Base-by-base conservation (phyloP, 2,329 filamentous ascomycete genomes). In the Xylariaceae sp. region DNA sequence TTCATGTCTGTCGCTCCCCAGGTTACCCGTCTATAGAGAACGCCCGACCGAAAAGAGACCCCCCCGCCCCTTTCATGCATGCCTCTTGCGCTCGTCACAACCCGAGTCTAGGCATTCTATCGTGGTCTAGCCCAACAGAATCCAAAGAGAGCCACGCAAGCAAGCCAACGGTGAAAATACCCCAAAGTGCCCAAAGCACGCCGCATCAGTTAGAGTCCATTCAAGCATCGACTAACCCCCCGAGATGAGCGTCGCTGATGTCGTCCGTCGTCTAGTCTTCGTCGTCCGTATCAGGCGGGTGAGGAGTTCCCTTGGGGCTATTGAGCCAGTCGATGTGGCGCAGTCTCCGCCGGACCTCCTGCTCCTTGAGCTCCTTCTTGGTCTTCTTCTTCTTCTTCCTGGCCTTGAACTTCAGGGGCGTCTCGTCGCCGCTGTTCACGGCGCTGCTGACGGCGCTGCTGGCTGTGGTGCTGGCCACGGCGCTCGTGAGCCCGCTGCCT, bases 311-410 rank as follows among this genome's bases (percentile, higher is more conserved):
- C 74, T 89, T 88, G 46, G 83, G 83, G 51, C 75, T 85, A 63
- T 87, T 90, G 50, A 94, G 68, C 83, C 83, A 84, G 58, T 82
- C 74, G 49, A 84, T 82, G 63, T 98, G 88, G 51, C 92, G 78
- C 61, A 96, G 68, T 49, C 92, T 75, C 47, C 90, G 77, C 44
- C 93, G 75, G 27, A 83, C 83, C 64, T 96, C 90, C 14, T 83
- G 74, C 60, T 98, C 92, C 75, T 98, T 98, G 57, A 89, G 50
- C 62, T 98, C 88, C 64, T 88, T 88, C 70, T 93, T 86, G 37
- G 92, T 98, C 77, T 92, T 94, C 87, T 95, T 95, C 75, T 89
- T 92, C 63, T 73, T 78, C 8, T 83, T 72, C 60, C 73, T 77
- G 79, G 98, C 98, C 67, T 93, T 90, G 71, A 98, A 75, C 40